Conservation (phyloP, 31 red algal species). For the Odonthalia washingtoniensis region DNA sequence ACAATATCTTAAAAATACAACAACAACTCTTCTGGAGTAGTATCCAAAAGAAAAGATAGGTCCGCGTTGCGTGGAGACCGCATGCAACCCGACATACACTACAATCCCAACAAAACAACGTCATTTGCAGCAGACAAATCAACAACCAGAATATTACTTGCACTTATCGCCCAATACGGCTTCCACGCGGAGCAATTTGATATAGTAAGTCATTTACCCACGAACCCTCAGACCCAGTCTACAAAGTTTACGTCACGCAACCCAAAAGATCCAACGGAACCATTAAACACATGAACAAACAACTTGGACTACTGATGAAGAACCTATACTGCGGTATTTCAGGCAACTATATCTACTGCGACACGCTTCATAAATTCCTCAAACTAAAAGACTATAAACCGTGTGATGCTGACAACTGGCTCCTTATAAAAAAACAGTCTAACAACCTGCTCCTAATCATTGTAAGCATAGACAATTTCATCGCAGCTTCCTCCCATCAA, state of each 20-base stretch:
- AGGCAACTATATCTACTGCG: too few relatives aligned
- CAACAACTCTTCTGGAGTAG: too few relatives aligned
- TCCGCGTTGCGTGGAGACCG: constrained; percentile 26
- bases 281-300: too few relatives aligned
- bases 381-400: background rate
- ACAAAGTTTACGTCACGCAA: constrained; percentile 20
- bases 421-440: background rate
- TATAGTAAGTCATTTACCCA: constrained; percentile 31
- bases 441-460: background rate
- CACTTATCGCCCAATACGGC: constrained; percentile 2
- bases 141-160: background rate
- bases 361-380: background rate
- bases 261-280: constrained; percentile 5
- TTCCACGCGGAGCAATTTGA: constrained; percentile 18
- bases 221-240: background rate
- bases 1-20: too few relatives aligned
- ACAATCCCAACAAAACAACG: constrained; percentile 26
- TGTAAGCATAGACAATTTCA: constrained; percentile 26
- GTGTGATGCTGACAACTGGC: background rate
- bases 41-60: constrained; percentile 10
- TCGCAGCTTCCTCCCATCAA: background rate
- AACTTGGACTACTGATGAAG: too few relatives aligned
- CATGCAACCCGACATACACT: constrained; percentile 36
- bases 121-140: constrained; percentile 34
- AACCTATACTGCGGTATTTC: too few relatives aligned